These are phyloP conservation scores for Orbilia quercus DNA, from an alignment of 2,329 filamentous ascomycete genomes.

Conservation along the genomic window DNA sequence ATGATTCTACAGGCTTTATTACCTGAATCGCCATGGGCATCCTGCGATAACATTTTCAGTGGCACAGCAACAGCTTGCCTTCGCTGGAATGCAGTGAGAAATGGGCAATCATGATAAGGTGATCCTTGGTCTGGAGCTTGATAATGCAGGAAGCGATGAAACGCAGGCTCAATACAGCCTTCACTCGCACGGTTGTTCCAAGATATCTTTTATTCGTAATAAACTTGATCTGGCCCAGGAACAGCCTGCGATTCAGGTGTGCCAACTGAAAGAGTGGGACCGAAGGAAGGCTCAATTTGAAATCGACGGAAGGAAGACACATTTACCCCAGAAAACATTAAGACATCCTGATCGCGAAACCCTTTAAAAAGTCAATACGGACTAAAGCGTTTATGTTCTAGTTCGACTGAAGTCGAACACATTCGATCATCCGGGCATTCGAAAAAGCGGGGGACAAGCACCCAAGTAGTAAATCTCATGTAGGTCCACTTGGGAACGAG, in stretches of 20 bases:
- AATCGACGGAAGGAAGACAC: constrained; percentile 27
- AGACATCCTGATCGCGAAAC: constrained; percentile 28
- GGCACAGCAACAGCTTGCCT: constrained; percentile 13
- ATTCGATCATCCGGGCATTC: constrained; percentile 13
- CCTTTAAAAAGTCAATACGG: constrained; percentile 16
- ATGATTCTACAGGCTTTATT: constrained; percentile 45
- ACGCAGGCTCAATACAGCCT: constrained; percentile 52
- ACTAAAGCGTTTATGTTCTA: constrained; percentile 17
- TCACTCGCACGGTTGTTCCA: constrained; percentile 3
- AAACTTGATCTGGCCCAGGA: background rate
- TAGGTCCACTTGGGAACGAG: no score
- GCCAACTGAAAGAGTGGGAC: background rate
- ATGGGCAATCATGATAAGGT: constrained; percentile 21
- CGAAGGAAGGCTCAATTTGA: background rate
- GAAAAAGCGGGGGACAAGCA: constrained; percentile 44
- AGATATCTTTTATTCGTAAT: background rate
- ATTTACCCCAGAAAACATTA: constrained; percentile 39
- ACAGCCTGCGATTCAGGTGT: background rate
- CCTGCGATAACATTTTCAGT: constrained; percentile 30
- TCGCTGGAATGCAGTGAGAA: constrained; percentile 14
- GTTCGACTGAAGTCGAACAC: constrained; percentile 13
- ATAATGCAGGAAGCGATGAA: constrained; percentile 44
- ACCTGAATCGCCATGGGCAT: constrained; percentile 21
- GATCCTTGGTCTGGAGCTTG: constrained; percentile 18
- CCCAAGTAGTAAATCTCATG: no score